phyloP scores from a whole-genome alignment of 2,329 filamentous ascomycete species.

The Lanzia echinophila region DNA sequence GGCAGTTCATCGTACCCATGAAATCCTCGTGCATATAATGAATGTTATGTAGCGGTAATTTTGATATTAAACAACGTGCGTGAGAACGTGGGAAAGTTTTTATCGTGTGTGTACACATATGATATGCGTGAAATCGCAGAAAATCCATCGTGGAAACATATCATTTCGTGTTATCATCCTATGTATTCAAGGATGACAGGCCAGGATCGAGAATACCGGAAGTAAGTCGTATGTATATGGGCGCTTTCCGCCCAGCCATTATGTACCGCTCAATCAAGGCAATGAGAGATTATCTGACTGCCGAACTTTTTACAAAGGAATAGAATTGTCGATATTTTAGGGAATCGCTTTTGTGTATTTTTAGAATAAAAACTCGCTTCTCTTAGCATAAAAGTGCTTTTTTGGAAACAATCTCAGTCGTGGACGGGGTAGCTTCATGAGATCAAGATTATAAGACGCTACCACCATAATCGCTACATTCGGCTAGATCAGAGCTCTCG shows the following conservation, averaged over 20 bases:
- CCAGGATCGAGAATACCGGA: too few species aligned
- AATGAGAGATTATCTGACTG: background rate
- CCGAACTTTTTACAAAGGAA: conserved; percentile 12
- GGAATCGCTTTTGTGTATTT: conserved; percentile 1
- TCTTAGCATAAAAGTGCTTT: background rate
- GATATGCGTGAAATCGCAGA: too few species aligned
- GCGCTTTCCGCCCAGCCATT: background rate
- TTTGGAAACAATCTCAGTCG: background rate
- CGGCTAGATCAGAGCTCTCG: conserved; percentile 16
- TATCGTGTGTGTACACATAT: too few species aligned
- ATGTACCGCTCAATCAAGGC: background rate
- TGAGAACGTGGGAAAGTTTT: too few species aligned
- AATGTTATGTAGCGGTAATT: too few species aligned
- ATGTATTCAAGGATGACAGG: too few species aligned
- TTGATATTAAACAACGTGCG: too few species aligned
- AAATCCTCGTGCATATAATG: too few species aligned
- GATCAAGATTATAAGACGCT: background rate
- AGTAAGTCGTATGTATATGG: background rate
- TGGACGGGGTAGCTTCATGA: too few species aligned
- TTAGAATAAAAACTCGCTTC: background rate
- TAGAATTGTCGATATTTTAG: background rate
- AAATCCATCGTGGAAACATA: too few species aligned
- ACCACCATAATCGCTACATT: background rate
- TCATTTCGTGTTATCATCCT: too few species aligned
- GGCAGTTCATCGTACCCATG: too few species aligned